Conservation (phyloP, 169 alveolate genomes). For the Plasmodium yoelii region DNA sequence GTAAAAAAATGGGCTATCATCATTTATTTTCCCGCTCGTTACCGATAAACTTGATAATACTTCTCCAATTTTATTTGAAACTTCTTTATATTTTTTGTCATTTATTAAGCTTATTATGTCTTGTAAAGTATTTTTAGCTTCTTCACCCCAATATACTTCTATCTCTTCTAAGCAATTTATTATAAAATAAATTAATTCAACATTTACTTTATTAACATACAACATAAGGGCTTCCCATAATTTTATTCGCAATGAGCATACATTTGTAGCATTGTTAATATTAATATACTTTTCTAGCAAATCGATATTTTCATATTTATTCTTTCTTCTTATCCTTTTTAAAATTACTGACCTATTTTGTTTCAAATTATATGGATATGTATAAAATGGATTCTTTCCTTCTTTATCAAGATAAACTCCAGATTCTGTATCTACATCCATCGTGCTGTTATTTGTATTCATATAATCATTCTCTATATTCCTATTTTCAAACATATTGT, state of each 20-base stretch:
- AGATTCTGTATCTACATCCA: conserved; percentile 11
- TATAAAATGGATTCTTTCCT: no score
- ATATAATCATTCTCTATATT: conserved; percentile 23
- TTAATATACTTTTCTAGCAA: conserved; percentile 45
- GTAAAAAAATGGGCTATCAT: conserved; percentile 71
- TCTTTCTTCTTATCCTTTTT: not conserved
- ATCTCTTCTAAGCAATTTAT: conserved; percentile 39
- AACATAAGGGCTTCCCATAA: conserved; percentile 71
- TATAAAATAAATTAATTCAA: conserved; percentile 61
- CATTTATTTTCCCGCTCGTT: conserved; percentile 53
- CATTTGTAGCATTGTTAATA: conserved; percentile 66
- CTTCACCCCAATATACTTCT: conserved; percentile 76
- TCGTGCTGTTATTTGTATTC: conserved; percentile 10
- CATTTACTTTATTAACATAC: conserved; percentile 41
- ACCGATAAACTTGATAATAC: conserved; percentile 66
- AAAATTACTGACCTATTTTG: not conserved
- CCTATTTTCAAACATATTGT: conserved; percentile 24
- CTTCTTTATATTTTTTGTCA: conserved; percentile 75
- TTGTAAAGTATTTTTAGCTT: conserved; percentile 54
- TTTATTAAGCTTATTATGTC: conserved; percentile 60
- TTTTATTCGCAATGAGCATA: conserved; percentile 63
- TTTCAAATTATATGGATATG: not conserved
- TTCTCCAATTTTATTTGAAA: conserved; percentile 53
- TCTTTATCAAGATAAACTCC: not conserved
- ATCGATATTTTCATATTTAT: conserved; percentile 52